Percentiles rank a stretch among this genome's conserved stretches.
Evolutionary conservation across 2,329 filamentous ascomycete genomes (phyloP).

Genomic region (Trichoderma koningiopsis): DNA sequence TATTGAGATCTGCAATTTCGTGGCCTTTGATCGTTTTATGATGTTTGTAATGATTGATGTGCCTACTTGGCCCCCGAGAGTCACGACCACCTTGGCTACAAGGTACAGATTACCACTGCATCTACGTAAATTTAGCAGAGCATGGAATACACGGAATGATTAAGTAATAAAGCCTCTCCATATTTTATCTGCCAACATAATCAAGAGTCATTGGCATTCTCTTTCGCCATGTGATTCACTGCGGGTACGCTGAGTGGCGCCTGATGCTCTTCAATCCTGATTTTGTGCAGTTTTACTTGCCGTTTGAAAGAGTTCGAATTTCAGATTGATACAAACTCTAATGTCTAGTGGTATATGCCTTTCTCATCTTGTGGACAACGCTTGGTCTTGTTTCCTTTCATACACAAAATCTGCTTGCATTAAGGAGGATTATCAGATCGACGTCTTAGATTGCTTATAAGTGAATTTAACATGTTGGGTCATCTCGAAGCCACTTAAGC

Average conservation of each 20-base stretch:
- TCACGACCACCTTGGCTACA: background rate
- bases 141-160: too few species aligned
- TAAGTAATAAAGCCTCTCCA: background rate
- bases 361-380: background rate
- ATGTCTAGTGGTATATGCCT: background rate
- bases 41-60: background rate
- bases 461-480: background rate
- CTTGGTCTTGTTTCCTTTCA: background rate
- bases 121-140: too few species aligned
- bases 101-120: background rate
- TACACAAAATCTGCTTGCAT: background rate
- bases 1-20: background rate
- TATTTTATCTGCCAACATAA: background rate
- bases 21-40: background rate
- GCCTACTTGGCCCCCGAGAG: background rate
- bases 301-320: background rate
- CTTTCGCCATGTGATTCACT: background rate
- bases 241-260: background rate
- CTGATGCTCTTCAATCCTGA: background rate
- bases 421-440: background rate
- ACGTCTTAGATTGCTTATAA: background rate
- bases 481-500: background rate
- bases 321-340: background rate
- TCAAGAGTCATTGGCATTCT: background rate
- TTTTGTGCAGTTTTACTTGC: background rate